phyloP scores from a whole-genome alignment of 2,329 filamentous ascomycete species.

The Ophiosphaerella narmari region DNA sequence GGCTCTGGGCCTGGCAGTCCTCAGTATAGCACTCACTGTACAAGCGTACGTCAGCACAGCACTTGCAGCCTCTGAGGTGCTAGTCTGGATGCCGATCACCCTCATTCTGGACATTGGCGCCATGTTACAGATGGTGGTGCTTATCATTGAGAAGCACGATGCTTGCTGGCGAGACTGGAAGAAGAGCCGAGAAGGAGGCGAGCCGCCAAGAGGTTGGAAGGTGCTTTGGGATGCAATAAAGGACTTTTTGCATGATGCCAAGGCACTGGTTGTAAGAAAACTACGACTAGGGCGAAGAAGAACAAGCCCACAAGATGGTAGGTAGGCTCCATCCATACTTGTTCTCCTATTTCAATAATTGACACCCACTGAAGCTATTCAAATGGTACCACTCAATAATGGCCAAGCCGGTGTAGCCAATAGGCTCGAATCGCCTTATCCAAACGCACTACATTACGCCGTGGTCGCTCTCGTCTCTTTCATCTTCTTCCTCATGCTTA shows the following conservation, averaged over 20 bases:
- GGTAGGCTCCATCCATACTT: too few species aligned
- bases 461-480: constrained; percentile 10
- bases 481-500: constrained; percentile 6
- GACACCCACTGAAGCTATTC: too few species aligned
- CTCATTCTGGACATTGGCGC: constrained; percentile 14
- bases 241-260: background rate
- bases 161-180: background rate
- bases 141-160: constrained; percentile 14
- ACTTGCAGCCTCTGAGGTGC: constrained; percentile 5
- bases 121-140: constrained; percentile 15
- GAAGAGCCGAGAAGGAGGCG: background rate
- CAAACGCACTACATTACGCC: constrained; percentile 1
- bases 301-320: too few species aligned
- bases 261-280: background rate
- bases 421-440: background rate
- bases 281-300: background rate
- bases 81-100: constrained; percentile 19
- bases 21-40: constrained; percentile 12
- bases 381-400: background rate
- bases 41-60: constrained; percentile 14
- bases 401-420: background rate
- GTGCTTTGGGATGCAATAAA: constrained; percentile 1
- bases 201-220: background rate
- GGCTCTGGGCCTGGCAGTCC: constrained; percentile 11
- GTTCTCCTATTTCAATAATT: too few species aligned